A percentile compares a stretch with the other conserved stretches of the same genome.
Evolutionary conservation across 1,284 basidiomycete genomes (phyloP).

Genomic region (Naganishia albida): DNA sequence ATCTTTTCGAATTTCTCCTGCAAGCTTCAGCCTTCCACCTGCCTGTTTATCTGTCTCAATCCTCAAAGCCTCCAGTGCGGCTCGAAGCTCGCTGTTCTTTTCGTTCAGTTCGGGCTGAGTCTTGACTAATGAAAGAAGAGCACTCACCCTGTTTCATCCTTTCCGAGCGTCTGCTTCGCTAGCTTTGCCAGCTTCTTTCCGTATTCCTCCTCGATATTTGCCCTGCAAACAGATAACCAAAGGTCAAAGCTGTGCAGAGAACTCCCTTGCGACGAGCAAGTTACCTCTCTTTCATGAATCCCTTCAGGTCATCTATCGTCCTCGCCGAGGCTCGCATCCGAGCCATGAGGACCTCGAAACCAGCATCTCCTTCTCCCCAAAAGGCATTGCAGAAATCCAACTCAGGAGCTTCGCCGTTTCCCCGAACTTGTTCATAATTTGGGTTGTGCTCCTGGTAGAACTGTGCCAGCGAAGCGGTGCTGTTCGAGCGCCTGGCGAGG

Average conservation of each 20-base stretch:
- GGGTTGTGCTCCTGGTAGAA: constrained; percentile 45
- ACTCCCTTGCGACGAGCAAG: constrained; percentile 37
- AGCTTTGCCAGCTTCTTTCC: constrained; percentile 82
- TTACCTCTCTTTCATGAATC: constrained; percentile 87
- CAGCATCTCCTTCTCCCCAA: constrained; percentile 83
- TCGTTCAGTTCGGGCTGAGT: neutral
- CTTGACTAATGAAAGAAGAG: neutral
- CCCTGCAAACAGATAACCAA: constrained; percentile 37
- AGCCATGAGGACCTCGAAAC: constrained; percentile 85
- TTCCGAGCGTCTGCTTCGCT: constrained; percentile 73
- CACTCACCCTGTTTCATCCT: constrained; percentile 85
- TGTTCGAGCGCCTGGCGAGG: constrained; percentile 46
- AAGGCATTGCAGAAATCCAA: constrained; percentile 96
- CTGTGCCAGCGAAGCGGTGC: constrained; percentile 49
- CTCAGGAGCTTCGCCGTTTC: constrained; percentile 51
- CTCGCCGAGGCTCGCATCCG: constrained; percentile 81
- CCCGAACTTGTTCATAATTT: constrained; percentile 44
- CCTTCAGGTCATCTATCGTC: constrained; percentile 83
- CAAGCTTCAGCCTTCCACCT: constrained; percentile 66
- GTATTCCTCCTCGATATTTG: constrained; percentile 84
- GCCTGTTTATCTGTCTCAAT: constrained; percentile 82
- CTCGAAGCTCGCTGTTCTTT: constrained; percentile 35
- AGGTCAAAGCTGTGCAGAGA: neutral
- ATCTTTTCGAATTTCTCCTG: constrained; percentile 17
- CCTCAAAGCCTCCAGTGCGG: constrained; percentile 73